Evolutionary conservation across 2,329 filamentous ascomycete species (phyloP).

Genomic region (Sporothrix pallida): DNA sequence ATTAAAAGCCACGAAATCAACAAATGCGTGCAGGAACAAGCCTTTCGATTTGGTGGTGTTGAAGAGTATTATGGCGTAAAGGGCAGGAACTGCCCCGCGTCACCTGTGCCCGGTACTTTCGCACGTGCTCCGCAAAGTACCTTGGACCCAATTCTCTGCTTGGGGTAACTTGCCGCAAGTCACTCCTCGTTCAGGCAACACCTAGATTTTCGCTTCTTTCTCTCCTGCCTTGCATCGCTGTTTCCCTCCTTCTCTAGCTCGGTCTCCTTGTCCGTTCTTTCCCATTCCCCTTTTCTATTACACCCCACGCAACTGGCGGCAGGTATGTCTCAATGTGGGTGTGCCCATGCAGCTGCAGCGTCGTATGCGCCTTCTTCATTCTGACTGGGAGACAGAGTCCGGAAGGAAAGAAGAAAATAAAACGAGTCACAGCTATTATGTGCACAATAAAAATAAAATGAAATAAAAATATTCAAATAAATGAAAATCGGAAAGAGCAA

Average conservation of each 20-base stretch:
- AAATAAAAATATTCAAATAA: neutral
- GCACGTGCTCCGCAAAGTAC: constrained; percentile 32
- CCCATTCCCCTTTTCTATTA: neutral
- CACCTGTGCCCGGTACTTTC: constrained; percentile 28
- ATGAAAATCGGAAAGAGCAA: neutral
- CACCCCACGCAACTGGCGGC: constrained; percentile 35
- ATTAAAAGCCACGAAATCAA: neutral
- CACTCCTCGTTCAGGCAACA: neutral
- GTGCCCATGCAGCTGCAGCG: constrained; percentile 32
- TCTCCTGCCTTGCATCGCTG: constrained; percentile 9
- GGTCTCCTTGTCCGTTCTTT: constrained; percentile 8
- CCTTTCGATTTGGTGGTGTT: constrained; percentile 13
- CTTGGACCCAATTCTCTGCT: constrained; percentile 14
- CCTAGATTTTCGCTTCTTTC: constrained; percentile 9
- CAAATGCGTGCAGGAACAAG: too few relatives aligned
- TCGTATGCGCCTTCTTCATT: constrained; percentile 29
- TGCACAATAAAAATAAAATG: neutral
- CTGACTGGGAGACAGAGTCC: neutral
- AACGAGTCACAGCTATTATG: neutral
- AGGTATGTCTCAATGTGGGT: constrained; percentile 33
- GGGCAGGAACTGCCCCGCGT: constrained; percentile 3
- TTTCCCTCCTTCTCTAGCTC: constrained; percentile 6
- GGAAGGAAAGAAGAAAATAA: constrained; percentile 21
- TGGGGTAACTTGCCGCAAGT: constrained; percentile 14
- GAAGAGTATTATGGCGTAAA: neutral